phyloP scores from a whole-genome alignment of 2,329 filamentous ascomycete species.

The Cladobotryum protrusum region DNA sequence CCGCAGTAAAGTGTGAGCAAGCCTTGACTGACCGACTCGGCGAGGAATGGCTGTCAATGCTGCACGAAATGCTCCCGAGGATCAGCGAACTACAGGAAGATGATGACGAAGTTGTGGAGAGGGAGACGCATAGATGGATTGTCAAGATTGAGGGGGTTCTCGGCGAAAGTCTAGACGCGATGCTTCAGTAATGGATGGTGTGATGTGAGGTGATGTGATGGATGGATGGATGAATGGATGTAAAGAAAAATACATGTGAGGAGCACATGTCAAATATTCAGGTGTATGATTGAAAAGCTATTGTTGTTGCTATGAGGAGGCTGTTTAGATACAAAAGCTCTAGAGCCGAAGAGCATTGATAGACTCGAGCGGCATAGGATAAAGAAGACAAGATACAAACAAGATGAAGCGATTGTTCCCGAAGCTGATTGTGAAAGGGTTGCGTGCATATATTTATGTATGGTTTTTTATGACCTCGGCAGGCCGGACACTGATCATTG shows the following conservation, averaged over 20 bases:
- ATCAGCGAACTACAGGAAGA: conserved; percentile 96
- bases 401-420: too few relatives aligned
- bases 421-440: too few relatives aligned
- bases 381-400: background rate
- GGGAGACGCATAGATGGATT: conserved; percentile 86
- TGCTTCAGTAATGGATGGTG: conserved; percentile 64
- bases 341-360: background rate
- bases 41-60: conserved; percentile 85
- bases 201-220: background rate
- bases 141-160: conserved; percentile 80
- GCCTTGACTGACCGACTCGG: conserved; percentile 72
- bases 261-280: background rate
- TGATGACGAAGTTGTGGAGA: conserved; percentile 88
- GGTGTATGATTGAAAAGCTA: background rate
- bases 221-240: too few relatives aligned
- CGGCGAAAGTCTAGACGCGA: conserved; percentile 84
- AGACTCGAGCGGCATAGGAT: background rate
- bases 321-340: background rate
- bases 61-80: conserved; percentile 93
- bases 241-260: background rate
- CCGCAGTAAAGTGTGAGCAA: conserved; percentile 76
- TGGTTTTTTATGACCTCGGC: too few relatives aligned
- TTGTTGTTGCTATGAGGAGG: background rate
- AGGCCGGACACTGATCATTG: too few relatives aligned
- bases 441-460: too few relatives aligned